Evolutionary conservation across 192 early-diverging fungal genomes (phyloP), one percentile per base, ranked within the genome.

Genomic region (Phycomyces blakesleeanus): DNA sequence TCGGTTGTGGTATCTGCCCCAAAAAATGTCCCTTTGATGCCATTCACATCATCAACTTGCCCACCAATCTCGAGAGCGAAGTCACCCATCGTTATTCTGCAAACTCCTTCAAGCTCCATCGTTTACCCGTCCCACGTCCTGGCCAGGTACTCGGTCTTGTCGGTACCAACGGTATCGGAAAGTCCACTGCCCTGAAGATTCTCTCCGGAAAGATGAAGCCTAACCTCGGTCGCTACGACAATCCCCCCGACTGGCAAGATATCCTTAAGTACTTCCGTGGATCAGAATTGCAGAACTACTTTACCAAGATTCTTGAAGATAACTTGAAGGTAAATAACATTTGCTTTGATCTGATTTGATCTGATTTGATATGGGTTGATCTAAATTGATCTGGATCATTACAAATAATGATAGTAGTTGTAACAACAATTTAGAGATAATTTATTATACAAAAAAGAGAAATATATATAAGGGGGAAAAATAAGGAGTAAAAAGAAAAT

Each of bases 71-170:
- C 59, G 90, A 93, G 63, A 90, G 85, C 70, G 87, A 97, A 70
- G 94, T 93, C 26, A 98, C 94, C 49, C 96, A 98, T 70, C 89
- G 96, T 68, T 98, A 95, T 75, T 88, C 89, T 29, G 90, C 95
- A 61, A 98, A 98, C 78, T 86, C 96, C 22, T 98, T 98, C 87
- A 98, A 98, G 86, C 85, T 98, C 39, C 96, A 98, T 79, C 82
- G 94, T 67, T 81, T 98, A 52, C 96, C 96, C 26, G 86, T 92
- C 51, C 96, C 96, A 56, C 81, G 96, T 60, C 94, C 96, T 57
- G 96, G 96, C 3, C 94, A 98, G 74, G 96, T 98, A 38, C 81
- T 98, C 18, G 96, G 96, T 42, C 81, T 98, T 64, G 96, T 98
- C 21, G 96, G 96, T 49, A 93, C 93, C n/a, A 97, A 97, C 88